Percentiles rank a stretch among this genome's conserved stretches.
These are phyloP conservation scores for Fraxinus sp. DNA, from an alignment of 305 asterid species.

Conservation along the genomic window DNA sequence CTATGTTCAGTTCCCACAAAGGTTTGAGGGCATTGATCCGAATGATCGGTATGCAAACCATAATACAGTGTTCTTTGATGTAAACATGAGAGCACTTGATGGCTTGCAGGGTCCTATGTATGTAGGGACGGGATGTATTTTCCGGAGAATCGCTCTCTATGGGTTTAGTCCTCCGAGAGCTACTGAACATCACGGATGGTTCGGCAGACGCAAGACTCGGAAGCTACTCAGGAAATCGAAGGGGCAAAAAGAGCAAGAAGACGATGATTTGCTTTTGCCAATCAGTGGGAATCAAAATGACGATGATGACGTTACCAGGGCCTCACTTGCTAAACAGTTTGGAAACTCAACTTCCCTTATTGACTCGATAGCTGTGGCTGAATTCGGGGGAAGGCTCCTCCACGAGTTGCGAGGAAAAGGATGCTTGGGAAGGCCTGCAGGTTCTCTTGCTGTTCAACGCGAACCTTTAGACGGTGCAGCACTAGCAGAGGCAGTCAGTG, in stretches of 20 bases:
- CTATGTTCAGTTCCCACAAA: conserved; percentile 81
- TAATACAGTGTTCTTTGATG: conserved; percentile 91
- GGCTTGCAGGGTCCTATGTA: conserved; percentile 96
- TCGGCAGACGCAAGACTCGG: conserved; percentile 54
- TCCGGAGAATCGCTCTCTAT: conserved; percentile 72
- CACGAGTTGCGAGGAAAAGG: conserved; percentile 81
- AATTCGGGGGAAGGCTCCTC: conserved; percentile 79
- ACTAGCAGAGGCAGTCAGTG: conserved; percentile 77
- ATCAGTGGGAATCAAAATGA: conserved; percentile 43
- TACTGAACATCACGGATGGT: conserved; percentile 86
- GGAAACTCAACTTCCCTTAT: conserved; percentile 70
- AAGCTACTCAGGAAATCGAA: conserved; percentile 50
- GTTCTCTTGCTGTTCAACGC: conserved; percentile 77
- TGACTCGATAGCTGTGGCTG: conserved; percentile 81
- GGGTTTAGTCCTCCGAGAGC: conserved; percentile 91
- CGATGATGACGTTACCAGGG: conserved; percentile 42
- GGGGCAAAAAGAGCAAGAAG: conserved; percentile 28
- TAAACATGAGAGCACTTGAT: conserved; percentile 86
- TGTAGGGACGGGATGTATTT: conserved; percentile 89
- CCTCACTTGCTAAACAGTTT: conserved; percentile 55
- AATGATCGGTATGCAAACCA: conserved; percentile 88
- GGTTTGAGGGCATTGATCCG: conserved; percentile 89
- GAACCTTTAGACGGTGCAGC: conserved; percentile 89
- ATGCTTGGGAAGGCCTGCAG: conserved; percentile 72
- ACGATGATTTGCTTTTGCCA: conserved; percentile 60